Conservation (phyloP, 108 stramenopile genomes). For the Nitzschia sp. region DNA sequence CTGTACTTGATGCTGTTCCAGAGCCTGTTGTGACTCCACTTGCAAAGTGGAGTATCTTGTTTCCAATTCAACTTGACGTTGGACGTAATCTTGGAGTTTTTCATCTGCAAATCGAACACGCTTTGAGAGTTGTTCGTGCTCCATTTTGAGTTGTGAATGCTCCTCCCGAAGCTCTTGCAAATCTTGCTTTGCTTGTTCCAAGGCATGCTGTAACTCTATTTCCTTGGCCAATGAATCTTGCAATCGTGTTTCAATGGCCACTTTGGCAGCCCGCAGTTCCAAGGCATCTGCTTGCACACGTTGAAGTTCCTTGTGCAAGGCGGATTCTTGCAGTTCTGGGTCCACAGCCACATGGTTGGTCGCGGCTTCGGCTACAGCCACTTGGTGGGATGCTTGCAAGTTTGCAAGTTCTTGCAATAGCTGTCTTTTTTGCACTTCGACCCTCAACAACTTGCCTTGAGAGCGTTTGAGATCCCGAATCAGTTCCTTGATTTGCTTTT, state of each 20-base stretch:
- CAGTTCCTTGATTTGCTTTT: conserved; percentile 10
- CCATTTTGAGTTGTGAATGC: background rate
- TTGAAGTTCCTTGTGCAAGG: background rate
- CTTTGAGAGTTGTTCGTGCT: background rate
- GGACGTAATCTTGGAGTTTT: background rate
- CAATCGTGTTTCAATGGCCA: conserved; percentile 12
- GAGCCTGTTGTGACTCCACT: conserved; percentile 3
- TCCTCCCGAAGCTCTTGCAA: background rate
- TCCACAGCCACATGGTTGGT: no score
- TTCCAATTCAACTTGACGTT: background rate
- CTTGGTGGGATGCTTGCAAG: conserved; percentile 2
- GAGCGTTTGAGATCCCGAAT: conserved; percentile 10
- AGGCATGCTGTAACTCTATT: background rate
- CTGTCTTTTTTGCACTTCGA: conserved; percentile 7
- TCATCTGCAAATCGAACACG: conserved; percentile 19
- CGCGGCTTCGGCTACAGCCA: background rate
- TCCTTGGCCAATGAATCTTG: conserved; percentile 12
- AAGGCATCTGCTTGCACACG: background rate
- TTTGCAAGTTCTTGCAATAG: conserved; percentile 1
- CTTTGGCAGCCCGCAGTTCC: conserved; percentile 7
- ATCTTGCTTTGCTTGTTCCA: background rate
- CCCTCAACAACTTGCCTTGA: background rate
- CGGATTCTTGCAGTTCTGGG: background rate
- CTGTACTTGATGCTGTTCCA: background rate
- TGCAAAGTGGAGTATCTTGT: background rate